These are phyloP conservation scores for Vitis hybrid DNA, from an alignment of 177 flowering plant species.

Conservation along the genomic window DNA sequence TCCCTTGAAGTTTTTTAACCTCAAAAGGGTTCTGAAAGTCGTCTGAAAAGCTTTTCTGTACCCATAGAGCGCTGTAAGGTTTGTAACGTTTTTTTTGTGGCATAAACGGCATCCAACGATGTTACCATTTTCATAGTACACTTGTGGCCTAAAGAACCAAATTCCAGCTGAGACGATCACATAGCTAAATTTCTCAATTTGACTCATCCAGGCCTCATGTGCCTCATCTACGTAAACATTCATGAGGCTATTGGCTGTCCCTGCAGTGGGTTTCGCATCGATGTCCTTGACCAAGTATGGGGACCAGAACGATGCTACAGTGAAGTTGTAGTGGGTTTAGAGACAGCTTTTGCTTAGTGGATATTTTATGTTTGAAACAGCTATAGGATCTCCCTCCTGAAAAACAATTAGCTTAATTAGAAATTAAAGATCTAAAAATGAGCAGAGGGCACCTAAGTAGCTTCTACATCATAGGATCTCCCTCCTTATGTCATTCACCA, in stretches of 20 bases:
- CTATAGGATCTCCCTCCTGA: too few relatives aligned
- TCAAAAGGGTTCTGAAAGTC: conserved; percentile 16
- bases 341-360: conserved; percentile 3
- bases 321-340: conserved; percentile 35
- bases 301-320: conserved; percentile 32
- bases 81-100: conserved; percentile 7
- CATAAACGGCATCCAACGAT: conserved; percentile 30
- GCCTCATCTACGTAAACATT: conserved; percentile 34
- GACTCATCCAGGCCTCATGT: conserved; percentile 24
- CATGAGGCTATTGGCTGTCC: conserved; percentile 22
- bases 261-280: conserved; percentile 20
- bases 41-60: conserved; percentile 26
- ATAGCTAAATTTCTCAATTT: conserved; percentile 16
- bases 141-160: conserved; percentile 33
- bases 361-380: too few relatives aligned
- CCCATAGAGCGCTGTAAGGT: conserved; percentile 9
- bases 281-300: conserved; percentile 28
- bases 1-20: conserved; percentile 18
- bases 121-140: conserved; percentile 17
- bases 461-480: too few relatives aligned
- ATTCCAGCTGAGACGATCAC: conserved; percentile 32
- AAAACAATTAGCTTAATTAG: too few relatives aligned
- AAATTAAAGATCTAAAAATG: too few relatives aligned
- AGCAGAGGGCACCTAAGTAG: too few relatives aligned
- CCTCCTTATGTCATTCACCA: too few relatives aligned